Conservation (phyloP, 2,329 filamentous ascomycete genomes). For the Botrytis fragariae region DNA sequence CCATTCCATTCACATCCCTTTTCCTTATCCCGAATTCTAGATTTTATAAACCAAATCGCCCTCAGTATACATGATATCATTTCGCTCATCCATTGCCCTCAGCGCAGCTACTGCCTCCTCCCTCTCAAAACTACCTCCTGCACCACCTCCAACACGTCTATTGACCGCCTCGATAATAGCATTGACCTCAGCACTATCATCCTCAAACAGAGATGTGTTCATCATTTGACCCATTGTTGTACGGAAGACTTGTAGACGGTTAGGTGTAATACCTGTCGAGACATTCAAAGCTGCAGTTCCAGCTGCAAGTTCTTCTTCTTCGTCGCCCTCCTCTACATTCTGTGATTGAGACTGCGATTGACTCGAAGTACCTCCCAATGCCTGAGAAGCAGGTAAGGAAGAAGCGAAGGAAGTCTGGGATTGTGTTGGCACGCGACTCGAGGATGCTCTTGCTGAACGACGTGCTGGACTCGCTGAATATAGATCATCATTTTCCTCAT, state of each 20-base stretch:
- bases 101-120: conserved; percentile 76
- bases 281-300: conserved; percentile 35
- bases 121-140: conserved; percentile 61
- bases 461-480: conserved; percentile 38
- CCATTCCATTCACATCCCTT: not conserved
- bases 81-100: conserved; percentile 74
- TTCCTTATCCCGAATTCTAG: conserved; percentile 41
- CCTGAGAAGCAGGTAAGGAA: conserved; percentile 39
- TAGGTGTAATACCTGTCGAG: conserved; percentile 42
- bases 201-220: conserved; percentile 77
- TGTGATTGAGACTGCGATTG: conserved; percentile 23
- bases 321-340: conserved; percentile 29
- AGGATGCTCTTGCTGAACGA: conserved; percentile 21
- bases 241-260: conserved; percentile 72
- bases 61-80: conserved; percentile 81
- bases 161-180: conserved; percentile 80
- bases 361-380: conserved; percentile 34
- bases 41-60: conserved; percentile 71
- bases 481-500: conserved; percentile 44
- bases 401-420: conserved; percentile 43
- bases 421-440: conserved; percentile 24
- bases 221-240: conserved; percentile 79
- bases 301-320: conserved; percentile 19
- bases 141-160: conserved; percentile 53
- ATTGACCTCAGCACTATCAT: conserved; percentile 76